Conservation (phyloP, 1,139 yeast species). For the Wickerhamomyces sp. region DNA sequence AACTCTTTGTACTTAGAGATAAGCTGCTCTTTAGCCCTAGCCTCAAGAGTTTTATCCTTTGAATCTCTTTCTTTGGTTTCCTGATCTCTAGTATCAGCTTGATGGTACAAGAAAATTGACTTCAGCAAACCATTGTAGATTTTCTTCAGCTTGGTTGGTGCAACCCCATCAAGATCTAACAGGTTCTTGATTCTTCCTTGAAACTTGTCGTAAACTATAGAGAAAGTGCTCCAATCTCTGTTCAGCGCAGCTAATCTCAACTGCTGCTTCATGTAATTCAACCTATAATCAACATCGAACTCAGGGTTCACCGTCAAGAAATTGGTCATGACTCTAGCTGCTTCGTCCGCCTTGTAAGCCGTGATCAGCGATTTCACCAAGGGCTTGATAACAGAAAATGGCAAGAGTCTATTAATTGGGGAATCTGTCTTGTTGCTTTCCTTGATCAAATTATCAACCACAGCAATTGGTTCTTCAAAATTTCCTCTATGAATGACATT, state of each 20-base stretch:
- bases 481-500: slow-evolving; percentile 29
- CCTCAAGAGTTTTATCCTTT: no score
- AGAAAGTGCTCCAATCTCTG: slow-evolving; percentile 31
- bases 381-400: slow-evolving; percentile 30
- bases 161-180: slow-evolving; percentile 20
- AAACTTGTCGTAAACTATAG: slow-evolving; percentile 24
- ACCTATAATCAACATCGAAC: slow-evolving; percentile 21
- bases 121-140: slow-evolving; percentile 15
- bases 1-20: slow-evolving; percentile 1
- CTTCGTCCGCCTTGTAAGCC: slow-evolving; percentile 26
- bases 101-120: slow-evolving; percentile 7
- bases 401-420: slow-evolving; percentile 22
- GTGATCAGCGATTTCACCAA: slow-evolving; percentile 27
- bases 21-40: no score
- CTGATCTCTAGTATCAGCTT: slow-evolving; percentile 1
- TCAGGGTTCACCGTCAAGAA: slow-evolving; percentile 23
- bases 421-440: slow-evolving; percentile 22
- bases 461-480: slow-evolving; percentile 23
- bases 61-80: no score
- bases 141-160: slow-evolving; percentile 24
- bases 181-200: slow-evolving; percentile 24
- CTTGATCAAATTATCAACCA: slow-evolving; percentile 27
- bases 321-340: slow-evolving; percentile 26
- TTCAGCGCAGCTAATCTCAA: slow-evolving; percentile 27
- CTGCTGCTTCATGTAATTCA: slow-evolving; percentile 28